Evolutionary conservation across 306 rosid species (phyloP).

Genomic region (Purshia tridentata): DNA sequence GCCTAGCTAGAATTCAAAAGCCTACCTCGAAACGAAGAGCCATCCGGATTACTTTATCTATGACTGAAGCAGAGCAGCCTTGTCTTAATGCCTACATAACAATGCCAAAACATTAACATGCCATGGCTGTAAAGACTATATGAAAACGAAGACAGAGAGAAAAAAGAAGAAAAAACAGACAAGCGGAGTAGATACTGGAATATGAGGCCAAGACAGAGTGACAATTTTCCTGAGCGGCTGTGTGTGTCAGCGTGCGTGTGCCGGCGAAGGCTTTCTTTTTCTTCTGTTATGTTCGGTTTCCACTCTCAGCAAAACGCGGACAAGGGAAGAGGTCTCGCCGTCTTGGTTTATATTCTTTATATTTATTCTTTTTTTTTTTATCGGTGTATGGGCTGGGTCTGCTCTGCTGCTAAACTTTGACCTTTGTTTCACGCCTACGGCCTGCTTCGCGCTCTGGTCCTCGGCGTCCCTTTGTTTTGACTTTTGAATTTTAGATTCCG

Average conservation of each 20-base stretch:
- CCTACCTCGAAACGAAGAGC: slow-evolving; percentile 86
- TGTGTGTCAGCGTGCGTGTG: not conserved
- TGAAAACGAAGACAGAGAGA: too few relatives aligned
- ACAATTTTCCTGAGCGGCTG: not conserved
- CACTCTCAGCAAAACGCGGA: not conserved
- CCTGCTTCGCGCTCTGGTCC: too few relatives aligned
- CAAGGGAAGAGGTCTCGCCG: not conserved
- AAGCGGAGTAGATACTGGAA: not conserved
- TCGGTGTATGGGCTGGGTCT: not conserved
- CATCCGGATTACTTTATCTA: slow-evolving; percentile 37
- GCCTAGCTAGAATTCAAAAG: not conserved
- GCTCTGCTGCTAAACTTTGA: not conserved
- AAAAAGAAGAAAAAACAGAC: not conserved
- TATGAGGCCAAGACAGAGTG: not conserved
- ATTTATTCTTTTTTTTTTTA: too few relatives aligned
- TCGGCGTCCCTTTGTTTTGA: too few relatives aligned
- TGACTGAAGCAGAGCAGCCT: slow-evolving; percentile 7
- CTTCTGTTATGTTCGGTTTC: slow-evolving; percentile 1
- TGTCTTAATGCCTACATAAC: not conserved
- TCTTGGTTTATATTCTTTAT: too few relatives aligned
- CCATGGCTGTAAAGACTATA: not conserved
- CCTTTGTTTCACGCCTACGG: not conserved
- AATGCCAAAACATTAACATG: not conserved
- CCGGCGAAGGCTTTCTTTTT: not conserved
- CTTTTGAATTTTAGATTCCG: too few relatives aligned